A percentile compares a stretch with the other conserved stretches of the same genome.
These are phyloP conservation scores for Penicillium ochrochloron DNA, from an alignment of 495 filamentous ascomycete species.

Conservation along the genomic window DNA sequence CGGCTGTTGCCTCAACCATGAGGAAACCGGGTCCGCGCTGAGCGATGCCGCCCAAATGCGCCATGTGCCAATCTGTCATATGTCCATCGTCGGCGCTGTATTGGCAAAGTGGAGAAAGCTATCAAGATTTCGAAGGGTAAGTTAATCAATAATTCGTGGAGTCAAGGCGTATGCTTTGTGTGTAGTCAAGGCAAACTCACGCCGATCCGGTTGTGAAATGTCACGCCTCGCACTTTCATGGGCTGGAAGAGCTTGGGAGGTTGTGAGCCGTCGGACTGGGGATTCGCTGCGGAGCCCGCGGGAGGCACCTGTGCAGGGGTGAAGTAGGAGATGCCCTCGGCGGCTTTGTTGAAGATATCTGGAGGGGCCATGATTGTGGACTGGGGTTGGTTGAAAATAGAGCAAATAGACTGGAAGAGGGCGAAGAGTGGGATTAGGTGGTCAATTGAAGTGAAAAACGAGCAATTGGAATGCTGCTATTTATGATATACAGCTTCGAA, in stretches of 20 bases:
- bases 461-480: not conserved
- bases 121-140: not conserved
- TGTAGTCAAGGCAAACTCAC: slow-evolving; percentile 12
- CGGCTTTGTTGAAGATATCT: slow-evolving; percentile 47
- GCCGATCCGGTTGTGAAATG: slow-evolving; percentile 52
- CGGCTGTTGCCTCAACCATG: slow-evolving; percentile 71
- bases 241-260: slow-evolving; percentile 72
- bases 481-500: not conserved
- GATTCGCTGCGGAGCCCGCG: slow-evolving; percentile 63
- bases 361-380: slow-evolving; percentile 16
- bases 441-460: not conserved
- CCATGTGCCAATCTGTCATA: slow-evolving; percentile 62
- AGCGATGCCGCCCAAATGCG: slow-evolving; percentile 58
- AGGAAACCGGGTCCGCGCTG: slow-evolving; percentile 64
- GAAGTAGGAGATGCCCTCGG: slow-evolving; percentile 62
- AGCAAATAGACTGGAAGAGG: no score
- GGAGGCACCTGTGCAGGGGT: slow-evolving; percentile 65
- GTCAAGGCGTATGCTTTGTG: not conserved
- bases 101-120: slow-evolving; percentile 63
- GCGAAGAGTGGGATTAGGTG: no score
- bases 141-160: not conserved
- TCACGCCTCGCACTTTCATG: slow-evolving; percentile 60
- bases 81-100: slow-evolving; percentile 66
- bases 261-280: slow-evolving; percentile 57
- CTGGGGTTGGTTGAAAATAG: not conserved